Percentiles rank a stretch among this genome's conserved stretches.
Conservation (phyloP, 2,329 filamentous ascomycete species). For the Endocalyx cinctus region DNA sequence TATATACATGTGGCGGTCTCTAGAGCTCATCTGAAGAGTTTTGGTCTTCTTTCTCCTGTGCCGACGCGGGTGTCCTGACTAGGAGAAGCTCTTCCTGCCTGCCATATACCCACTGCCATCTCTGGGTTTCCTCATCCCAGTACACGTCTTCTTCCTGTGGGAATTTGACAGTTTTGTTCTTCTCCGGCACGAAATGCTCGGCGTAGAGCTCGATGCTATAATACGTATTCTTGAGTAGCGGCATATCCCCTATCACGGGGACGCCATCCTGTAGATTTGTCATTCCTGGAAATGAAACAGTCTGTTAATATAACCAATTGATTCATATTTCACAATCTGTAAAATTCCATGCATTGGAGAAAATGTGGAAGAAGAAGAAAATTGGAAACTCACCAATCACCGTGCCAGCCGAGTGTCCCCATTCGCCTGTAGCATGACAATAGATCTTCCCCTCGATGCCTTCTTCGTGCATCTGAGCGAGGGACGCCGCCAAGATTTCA, state of each 20-base stretch:
- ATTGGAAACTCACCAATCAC: conserved; percentile 34
- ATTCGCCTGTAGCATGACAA: conserved; percentile 46
- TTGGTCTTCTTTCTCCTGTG: too few species aligned
- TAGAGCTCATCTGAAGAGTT: too few species aligned
- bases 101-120: conserved; percentile 46
- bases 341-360: too few species aligned
- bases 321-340: too few species aligned
- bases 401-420: conserved; percentile 45
- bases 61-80: conserved; percentile 21
- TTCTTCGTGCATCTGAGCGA: conserved; percentile 36
- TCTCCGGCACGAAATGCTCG: conserved; percentile 41
- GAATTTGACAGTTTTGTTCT: conserved; percentile 39
- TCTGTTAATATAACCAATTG: too few species aligned
- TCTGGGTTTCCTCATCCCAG: conserved; percentile 32
- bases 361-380: too few species aligned
- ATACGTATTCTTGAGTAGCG: conserved; percentile 39
- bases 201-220: conserved; percentile 48
- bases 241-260: conserved; percentile 41
- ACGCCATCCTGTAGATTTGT: conserved; percentile 45
- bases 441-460: conserved; percentile 44
- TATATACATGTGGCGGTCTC: too few species aligned
- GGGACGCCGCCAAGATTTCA: conserved; percentile 35
- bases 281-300: conserved; percentile 44
- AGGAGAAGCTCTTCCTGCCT: conserved; percentile 42
- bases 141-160: conserved; percentile 47